Evolutionary conservation across 495 filamentous ascomycete species (phyloP).

Genomic region (Annulohypoxylon nitens): DNA sequence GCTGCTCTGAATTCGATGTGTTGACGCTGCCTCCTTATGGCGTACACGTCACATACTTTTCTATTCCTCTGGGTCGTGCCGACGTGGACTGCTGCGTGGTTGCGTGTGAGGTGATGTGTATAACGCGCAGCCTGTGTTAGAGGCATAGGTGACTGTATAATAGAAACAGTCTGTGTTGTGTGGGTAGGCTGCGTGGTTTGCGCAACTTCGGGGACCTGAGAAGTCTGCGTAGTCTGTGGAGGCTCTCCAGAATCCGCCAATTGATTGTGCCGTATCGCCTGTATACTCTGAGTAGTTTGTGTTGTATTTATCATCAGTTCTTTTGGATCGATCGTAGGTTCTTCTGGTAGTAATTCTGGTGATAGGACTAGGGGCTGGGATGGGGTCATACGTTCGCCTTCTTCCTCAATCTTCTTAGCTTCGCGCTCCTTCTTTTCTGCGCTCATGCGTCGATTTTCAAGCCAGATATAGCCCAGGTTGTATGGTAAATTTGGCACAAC

Average conservation of each 20-base stretch:
- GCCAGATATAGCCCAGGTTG: background rate
- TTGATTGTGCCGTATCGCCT: background rate
- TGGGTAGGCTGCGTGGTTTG: background rate
- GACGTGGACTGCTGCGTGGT: background rate
- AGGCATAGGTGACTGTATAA: too few species aligned
- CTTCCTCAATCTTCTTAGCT: too few species aligned
- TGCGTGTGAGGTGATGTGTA: too few species aligned
- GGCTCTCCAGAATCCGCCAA: background rate
- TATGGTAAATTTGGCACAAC: background rate
- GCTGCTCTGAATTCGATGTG: background rate
- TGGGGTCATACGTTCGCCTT: background rate
- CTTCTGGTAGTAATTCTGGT: too few species aligned
- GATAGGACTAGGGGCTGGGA: background rate
- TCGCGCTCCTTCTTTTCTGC: background rate
- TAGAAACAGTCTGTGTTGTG: too few species aligned
- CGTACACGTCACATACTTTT: background rate
- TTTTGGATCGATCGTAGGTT: too few species aligned
- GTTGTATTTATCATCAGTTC: too few species aligned
- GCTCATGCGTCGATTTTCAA: conserved; percentile 1
- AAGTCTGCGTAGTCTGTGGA: background rate
- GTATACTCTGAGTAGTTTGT: too few species aligned
- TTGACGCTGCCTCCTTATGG: background rate
- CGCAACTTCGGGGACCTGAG: too few species aligned
- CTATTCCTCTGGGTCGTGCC: background rate
- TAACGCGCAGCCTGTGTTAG: background rate